Conservation (phyloP, 148 eudicot genomes). For the Tetragonia tetragonoides region DNA sequence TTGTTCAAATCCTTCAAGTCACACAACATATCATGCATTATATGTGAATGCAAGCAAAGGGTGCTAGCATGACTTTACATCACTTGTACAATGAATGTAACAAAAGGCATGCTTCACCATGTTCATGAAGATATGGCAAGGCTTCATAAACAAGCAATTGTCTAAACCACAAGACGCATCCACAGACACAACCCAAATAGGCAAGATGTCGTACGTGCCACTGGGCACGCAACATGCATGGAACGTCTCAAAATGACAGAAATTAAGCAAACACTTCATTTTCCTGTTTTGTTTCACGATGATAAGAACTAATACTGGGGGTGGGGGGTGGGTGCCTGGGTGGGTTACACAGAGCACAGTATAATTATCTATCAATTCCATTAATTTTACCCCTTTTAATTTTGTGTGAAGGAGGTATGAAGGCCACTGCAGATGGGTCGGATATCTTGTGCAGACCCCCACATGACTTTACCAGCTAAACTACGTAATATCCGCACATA, state of each 20-base stretch:
- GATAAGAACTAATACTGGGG: too few relatives aligned
- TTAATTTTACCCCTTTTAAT: neutral
- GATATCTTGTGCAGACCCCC: too few relatives aligned
- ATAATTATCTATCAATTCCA: neutral
- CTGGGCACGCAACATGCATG: neutral
- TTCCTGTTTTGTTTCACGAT: too few relatives aligned
- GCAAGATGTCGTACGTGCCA: neutral
- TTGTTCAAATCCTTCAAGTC: constrained; percentile 68
- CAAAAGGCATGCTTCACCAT: neutral
- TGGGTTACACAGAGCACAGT: neutral
- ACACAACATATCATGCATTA: constrained; percentile 4
- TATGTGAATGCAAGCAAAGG: neutral
- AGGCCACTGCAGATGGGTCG: too few relatives aligned
- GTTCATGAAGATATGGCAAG: neutral
- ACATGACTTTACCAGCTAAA: too few relatives aligned
- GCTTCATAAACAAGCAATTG: too few relatives aligned
- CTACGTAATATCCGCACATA: too few relatives aligned
- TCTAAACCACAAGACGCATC: too few relatives aligned
- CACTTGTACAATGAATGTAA: neutral
- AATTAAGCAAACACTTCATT: neutral
- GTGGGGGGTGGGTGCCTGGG: too few relatives aligned
- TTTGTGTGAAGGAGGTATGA: too few relatives aligned
- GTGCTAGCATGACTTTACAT: neutral
- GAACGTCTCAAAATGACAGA: neutral
- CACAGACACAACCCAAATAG: neutral